Evolutionary conservation across 2,329 filamentous ascomycete species (phyloP).

Genomic region (Trichoderma aggressivum): DNA sequence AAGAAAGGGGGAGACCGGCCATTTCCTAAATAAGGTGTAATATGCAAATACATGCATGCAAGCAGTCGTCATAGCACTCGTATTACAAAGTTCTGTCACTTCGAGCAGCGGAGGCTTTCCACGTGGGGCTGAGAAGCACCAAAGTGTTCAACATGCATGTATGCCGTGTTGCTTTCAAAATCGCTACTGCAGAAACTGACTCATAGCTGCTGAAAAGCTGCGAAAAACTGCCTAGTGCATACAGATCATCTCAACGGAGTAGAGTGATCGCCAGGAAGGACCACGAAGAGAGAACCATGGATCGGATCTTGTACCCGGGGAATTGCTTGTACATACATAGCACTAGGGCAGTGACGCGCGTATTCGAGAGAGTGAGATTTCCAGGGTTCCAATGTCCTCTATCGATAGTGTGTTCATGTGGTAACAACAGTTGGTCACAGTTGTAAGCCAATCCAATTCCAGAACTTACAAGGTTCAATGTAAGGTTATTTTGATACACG

Average conservation of each 20-base stretch:
- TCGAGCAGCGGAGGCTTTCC: background rate
- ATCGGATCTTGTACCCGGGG: background rate
- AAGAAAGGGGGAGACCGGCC: background rate
- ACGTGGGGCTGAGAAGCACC: background rate
- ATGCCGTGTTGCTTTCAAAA: too few relatives aligned
- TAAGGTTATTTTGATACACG: background rate
- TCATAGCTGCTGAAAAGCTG: too few relatives aligned
- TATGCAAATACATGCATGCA: background rate
- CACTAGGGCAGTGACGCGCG: background rate
- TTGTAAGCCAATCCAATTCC: background rate
- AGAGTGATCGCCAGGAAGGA: background rate
- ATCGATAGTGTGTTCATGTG: background rate
- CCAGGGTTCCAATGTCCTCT: too few relatives aligned
- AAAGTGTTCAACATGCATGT: too few relatives aligned
- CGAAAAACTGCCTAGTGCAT: background rate
- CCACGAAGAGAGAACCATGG: background rate
- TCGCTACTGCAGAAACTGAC: too few relatives aligned
- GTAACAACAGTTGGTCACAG: background rate
- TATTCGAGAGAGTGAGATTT: background rate
- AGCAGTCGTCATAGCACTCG: background rate
- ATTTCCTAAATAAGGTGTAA: background rate
- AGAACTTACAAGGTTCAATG: background rate
- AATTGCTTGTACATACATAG: background rate
- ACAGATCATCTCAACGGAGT: background rate
- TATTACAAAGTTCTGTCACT: background rate